phyloP scores from a whole-genome alignment of 148 eudicot genomes.

The Rhododendron simsii region DNA sequence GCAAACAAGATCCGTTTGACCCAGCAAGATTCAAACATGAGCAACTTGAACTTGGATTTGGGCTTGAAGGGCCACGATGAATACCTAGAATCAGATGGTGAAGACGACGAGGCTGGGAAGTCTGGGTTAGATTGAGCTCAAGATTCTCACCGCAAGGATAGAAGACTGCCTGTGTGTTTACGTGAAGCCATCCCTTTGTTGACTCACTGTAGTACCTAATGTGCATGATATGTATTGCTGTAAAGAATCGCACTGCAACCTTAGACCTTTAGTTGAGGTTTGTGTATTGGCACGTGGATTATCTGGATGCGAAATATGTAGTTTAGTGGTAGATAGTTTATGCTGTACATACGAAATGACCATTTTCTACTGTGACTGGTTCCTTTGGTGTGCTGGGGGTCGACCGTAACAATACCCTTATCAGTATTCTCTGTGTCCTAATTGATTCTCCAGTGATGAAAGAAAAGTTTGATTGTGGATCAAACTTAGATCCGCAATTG shows the following conservation, averaged over 20 bases:
- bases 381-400: neutral
- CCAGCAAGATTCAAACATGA: neutral
- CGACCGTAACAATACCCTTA: neutral
- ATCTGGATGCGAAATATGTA: neutral
- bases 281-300: neutral
- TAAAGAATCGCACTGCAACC: neutral
- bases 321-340: neutral
- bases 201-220: neutral
- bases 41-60: neutral
- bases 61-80: constrained; percentile 3
- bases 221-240: neutral
- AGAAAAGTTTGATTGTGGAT: neutral
- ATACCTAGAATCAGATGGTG: neutral
- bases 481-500: neutral
- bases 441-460: neutral
- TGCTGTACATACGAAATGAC: neutral
- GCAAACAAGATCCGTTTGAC: neutral
- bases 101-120: neutral
- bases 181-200: neutral
- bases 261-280: neutral
- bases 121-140: neutral
- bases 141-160: neutral
- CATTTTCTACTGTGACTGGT: neutral
- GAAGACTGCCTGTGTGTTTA: neutral
- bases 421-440: neutral